Conservation (phyloP, 1,139 yeast species). For the Sugiyamaella pinicola region DNA sequence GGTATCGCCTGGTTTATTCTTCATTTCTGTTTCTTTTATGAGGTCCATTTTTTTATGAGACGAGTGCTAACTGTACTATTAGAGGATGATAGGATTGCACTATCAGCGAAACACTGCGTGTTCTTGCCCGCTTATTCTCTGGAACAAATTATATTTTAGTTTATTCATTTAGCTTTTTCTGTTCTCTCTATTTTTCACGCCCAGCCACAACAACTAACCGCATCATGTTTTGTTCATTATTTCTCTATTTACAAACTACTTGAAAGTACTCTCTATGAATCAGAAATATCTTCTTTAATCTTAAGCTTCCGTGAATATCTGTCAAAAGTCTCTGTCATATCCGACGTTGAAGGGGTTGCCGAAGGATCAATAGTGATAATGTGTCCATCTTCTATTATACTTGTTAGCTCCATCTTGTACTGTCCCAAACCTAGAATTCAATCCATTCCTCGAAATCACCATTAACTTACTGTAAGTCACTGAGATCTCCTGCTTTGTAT, state of each 20-base stretch:
- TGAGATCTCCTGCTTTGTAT: slow-evolving; percentile 59
- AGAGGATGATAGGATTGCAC: too few relatives aligned
- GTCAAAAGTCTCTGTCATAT: slow-evolving; percentile 48
- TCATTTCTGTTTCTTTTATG: too few relatives aligned
- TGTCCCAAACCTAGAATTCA: background rate
- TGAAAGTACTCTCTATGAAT: slow-evolving; percentile 17
- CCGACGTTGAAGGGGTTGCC: slow-evolving; percentile 41
- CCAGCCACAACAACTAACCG: background rate
- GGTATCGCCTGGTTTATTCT: too few relatives aligned
- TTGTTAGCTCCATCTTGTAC: slow-evolving; percentile 1
- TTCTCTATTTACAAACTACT: slow-evolving; percentile 12
- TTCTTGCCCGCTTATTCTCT: too few relatives aligned
- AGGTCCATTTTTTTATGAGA: too few relatives aligned
- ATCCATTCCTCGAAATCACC: background rate
- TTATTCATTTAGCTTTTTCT: too few relatives aligned
- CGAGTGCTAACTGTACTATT: too few relatives aligned
- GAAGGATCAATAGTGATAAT: slow-evolving; percentile 69
- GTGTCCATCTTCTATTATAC: slow-evolving; percentile 62
- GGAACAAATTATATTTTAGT: too few relatives aligned
- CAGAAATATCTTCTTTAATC: slow-evolving; percentile 48
- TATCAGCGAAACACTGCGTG: too few relatives aligned
- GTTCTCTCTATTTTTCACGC: background rate
- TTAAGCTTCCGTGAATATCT: slow-evolving; percentile 60
- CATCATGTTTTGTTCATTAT: background rate
- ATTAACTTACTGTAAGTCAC: slow-evolving; percentile 63